phyloP scores from a whole-genome alignment of 2,329 filamentous ascomycete genomes.

The Exophiala sp. region DNA sequence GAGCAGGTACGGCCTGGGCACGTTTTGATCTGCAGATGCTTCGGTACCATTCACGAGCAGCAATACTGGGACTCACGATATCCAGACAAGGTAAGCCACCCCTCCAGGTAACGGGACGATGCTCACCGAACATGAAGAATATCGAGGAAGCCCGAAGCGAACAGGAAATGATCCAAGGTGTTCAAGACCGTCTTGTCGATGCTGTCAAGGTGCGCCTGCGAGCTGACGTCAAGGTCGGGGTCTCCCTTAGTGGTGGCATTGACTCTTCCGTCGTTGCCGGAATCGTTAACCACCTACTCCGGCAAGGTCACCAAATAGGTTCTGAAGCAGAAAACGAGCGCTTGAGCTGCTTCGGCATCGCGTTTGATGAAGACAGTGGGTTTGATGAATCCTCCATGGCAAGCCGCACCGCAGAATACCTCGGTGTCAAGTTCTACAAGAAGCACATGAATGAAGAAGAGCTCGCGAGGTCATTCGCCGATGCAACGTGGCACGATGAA shows the following conservation, averaged over 20 bases:
- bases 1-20: slow-evolving; percentile 38
- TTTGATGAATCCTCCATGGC: slow-evolving; percentile 52
- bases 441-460: slow-evolving; percentile 44
- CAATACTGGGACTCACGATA: slow-evolving; percentile 55
- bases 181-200: slow-evolving; percentile 51
- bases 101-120: slow-evolving; percentile 32
- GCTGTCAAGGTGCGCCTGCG: slow-evolving; percentile 52
- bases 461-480: slow-evolving; percentile 43
- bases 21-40: slow-evolving; percentile 41
- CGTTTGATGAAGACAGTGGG: slow-evolving; percentile 49
- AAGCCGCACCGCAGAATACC: slow-evolving; percentile 46
- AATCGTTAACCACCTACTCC: slow-evolving; percentile 52
- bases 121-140: slow-evolving; percentile 24
- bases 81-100: slow-evolving; percentile 42
- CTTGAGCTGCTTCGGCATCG: slow-evolving; percentile 51
- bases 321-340: slow-evolving; percentile 39
- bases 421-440: slow-evolving; percentile 46
- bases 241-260: slow-evolving; percentile 57
- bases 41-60: slow-evolving; percentile 38
- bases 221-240: slow-evolving; percentile 55
- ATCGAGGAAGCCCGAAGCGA: slow-evolving; percentile 43
- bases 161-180: slow-evolving; percentile 51
- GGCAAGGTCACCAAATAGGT: slow-evolving; percentile 47
- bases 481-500: slow-evolving; percentile 46
- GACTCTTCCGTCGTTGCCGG: slow-evolving; percentile 58